Conservation (phyloP, 2,329 filamentous ascomycete species). For the Bipolaris bicolor region DNA sequence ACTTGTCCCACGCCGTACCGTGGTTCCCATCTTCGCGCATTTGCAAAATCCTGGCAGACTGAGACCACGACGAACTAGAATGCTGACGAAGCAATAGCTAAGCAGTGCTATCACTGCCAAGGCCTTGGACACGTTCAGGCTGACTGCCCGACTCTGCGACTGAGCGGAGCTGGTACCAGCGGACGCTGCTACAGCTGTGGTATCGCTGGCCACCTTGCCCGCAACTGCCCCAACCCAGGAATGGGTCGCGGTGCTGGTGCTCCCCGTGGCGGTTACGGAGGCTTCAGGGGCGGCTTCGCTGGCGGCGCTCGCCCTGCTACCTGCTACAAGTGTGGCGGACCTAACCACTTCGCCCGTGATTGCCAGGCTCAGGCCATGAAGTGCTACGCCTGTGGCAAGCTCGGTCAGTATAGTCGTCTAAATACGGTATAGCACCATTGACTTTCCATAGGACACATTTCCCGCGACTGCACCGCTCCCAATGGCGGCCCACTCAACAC, state of each 20-base stretch:
- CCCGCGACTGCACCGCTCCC: slow-evolving; percentile 91
- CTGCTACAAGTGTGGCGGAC: slow-evolving; percentile 76
- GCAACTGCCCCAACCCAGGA: slow-evolving; percentile 81
- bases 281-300: slow-evolving; percentile 75
- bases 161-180: slow-evolving; percentile 79
- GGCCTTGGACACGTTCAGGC: slow-evolving; percentile 97
- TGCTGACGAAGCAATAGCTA: slow-evolving; percentile 62
- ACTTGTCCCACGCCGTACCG: neutral
- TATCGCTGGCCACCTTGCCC: slow-evolving; percentile 88
- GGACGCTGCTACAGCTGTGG: slow-evolving; percentile 98
- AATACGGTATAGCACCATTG: neutral
- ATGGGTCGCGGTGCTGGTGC: slow-evolving; percentile 69
- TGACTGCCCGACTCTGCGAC: slow-evolving; percentile 93
- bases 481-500: slow-evolving; percentile 96
- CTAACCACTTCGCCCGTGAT: slow-evolving; percentile 97
- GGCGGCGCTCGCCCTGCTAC: slow-evolving; percentile 69
- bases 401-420: slow-evolving; percentile 48
- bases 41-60: neutral
- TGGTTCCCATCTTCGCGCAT: neutral
- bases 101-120: slow-evolving; percentile 99
- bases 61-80: neutral
- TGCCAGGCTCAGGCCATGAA: slow-evolving; percentile 99
- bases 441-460: slow-evolving; percentile 73
- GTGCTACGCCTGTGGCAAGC: slow-evolving; percentile 95
- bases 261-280: slow-evolving; percentile 75